phyloP scores from a whole-genome alignment of 495 filamentous ascomycete species.

The Pyrenula aspistea region DNA sequence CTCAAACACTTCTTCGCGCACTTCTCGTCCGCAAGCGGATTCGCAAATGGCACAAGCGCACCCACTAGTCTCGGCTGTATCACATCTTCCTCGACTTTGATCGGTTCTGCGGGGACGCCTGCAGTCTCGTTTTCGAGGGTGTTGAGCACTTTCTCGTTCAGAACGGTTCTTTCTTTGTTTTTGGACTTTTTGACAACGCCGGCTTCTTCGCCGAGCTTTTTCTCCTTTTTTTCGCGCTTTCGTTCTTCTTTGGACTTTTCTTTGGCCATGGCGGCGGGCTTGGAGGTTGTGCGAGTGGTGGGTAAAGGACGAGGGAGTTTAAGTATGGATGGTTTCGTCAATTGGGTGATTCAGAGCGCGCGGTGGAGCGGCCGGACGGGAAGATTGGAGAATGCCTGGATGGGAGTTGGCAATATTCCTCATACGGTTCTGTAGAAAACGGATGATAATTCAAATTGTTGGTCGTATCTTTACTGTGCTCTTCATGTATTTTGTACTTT shows the following conservation, averaged over 20 bases:
- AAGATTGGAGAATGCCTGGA: no score
- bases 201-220: conserved; percentile 64
- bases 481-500: no score
- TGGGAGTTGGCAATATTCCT: no score
- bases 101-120: conserved; percentile 39
- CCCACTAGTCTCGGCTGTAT: conserved; percentile 40
- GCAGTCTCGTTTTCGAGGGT: conserved; percentile 43
- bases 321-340: no score
- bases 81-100: conserved; percentile 28
- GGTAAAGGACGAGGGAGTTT: no score
- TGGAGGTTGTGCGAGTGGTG: no score
- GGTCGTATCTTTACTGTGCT: no score
- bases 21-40: conserved; percentile 85
- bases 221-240: conserved; percentile 60
- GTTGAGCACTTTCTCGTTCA: conserved; percentile 49
- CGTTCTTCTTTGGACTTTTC: conserved; percentile 29
- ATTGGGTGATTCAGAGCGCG: no score
- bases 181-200: conserved; percentile 61
- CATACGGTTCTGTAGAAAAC: no score
- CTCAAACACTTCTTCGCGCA: conserved; percentile 84
- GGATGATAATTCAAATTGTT: no score
- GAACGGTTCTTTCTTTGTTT: conserved; percentile 56
- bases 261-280: conserved; percentile 38
- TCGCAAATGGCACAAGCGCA: conserved; percentile 84
- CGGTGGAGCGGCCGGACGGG: no score